Evolutionary conservation across 148 eudicot genomes (phyloP).

Genomic region (Amaranthus hypochondriacus): DNA sequence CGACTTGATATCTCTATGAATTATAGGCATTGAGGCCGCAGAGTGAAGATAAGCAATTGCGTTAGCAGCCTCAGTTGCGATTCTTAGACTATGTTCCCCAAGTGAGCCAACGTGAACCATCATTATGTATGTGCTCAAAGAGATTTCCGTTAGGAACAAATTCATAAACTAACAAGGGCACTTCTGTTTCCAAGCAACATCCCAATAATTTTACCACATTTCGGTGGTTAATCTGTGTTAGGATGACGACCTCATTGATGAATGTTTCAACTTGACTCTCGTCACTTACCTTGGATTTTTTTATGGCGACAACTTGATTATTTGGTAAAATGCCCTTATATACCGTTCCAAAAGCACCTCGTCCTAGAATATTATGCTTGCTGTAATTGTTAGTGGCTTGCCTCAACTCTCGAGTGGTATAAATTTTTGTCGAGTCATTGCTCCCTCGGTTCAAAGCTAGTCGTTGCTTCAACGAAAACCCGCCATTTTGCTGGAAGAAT

Average conservation of each 20-base stretch:
- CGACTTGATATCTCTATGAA: conserved; percentile 27
- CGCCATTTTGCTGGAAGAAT: conserved; percentile 21
- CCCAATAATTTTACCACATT: conserved; percentile 25
- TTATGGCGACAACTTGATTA: conserved; percentile 18
- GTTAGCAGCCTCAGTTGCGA: conserved; percentile 27
- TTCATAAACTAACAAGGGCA: conserved; percentile 27
- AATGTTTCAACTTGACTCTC: conserved; percentile 21
- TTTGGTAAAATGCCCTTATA: conserved; percentile 25
- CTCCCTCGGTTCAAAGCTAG: conserved; percentile 2
- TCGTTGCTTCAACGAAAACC: conserved; percentile 14
- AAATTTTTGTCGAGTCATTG: conserved; percentile 14
- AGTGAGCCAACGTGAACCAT: conserved; percentile 2
- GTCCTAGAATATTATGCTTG: conserved; percentile 19
- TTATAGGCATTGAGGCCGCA: conserved; percentile 21
- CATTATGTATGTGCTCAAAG: conserved; percentile 13
- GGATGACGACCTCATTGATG: conserved; percentile 28
- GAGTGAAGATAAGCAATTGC: conserved; percentile 28
- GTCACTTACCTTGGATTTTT: conserved; percentile 18
- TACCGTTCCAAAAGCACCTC: conserved; percentile 27
- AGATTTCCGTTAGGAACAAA: conserved; percentile 26
- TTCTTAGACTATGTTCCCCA: conserved; percentile 23
- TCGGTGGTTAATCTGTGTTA: conserved; percentile 24
- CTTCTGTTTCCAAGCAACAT: conserved; percentile 30
- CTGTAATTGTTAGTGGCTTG: conserved; percentile 24
- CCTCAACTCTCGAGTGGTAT: conserved; percentile 8